Evolutionary conservation across 73 alveolate genomes (phyloP), one percentile per base, ranked within the genome.

Genomic region (Durusdinium trenchii): DNA sequence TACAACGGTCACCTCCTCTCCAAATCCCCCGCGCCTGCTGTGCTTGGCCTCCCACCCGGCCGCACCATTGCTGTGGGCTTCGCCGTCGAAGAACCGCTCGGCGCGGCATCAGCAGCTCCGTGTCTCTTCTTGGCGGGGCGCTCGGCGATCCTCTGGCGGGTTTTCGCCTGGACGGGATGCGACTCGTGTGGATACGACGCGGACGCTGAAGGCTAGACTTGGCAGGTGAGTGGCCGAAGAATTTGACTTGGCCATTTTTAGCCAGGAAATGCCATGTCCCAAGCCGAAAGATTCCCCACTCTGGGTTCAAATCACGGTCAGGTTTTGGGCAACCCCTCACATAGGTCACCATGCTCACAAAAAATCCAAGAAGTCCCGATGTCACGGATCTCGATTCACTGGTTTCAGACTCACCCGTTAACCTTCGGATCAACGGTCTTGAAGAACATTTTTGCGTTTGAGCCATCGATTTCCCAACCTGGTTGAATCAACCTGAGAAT

Each of bases 71-170:
- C n/a, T n/a, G n/a, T n/a, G n/a, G n/a, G n/a, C n/a, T n/a, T n/a
- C n/a, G n/a, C n/a, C n/a, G n/a, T n/a, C n/a, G n/a, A 12, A 30
- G 48, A 64, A 0, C 48, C 35, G 42, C 35, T 6, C 91, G 40
- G n/a, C 69, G 26, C 91, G 42, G 48, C 48, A 23, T 35, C 91
- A 9, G 48, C 89, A 14, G 14, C 47, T 36, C 75, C 48, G 84
- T 0, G 94, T 36, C 89, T 89, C 26, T 47, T 67, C 60, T 75
- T 89, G 35, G 83, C 76, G n/a, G 89, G 98, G 89, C 98, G 98
- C 76, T 75, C 98, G 54, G 61, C 47, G 89, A 91, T 76, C 98
- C 71, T 91, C 89, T 79, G 87, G 42, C 60, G 87, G 42, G 98
- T 91, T 78, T 52, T 75, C 47, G 98, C 98, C 98, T 91, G 67